These are phyloP conservation scores for Crucibulum laeve DNA, from an alignment of 768 basidiomycete genomes.

Conservation along the genomic window DNA sequence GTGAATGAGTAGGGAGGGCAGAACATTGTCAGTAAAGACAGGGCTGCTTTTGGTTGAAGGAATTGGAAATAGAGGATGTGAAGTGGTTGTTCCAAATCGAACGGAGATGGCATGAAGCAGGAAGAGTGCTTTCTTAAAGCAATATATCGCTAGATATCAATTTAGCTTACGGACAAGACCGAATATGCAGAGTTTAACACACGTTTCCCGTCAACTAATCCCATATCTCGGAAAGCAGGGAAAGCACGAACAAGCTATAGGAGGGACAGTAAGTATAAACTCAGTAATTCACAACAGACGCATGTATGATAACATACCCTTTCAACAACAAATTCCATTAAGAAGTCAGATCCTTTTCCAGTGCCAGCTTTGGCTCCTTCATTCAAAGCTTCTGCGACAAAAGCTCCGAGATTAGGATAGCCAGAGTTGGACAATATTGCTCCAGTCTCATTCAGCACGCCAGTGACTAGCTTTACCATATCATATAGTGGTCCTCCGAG, in stretches of 20 bases:
- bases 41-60: slow-evolving; percentile 58
- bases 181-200: slow-evolving; percentile 14
- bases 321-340: slow-evolving; percentile 58
- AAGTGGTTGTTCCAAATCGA: slow-evolving; percentile 56
- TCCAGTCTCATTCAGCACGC: slow-evolving; percentile 71
- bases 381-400: slow-evolving; percentile 67
- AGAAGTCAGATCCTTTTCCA: slow-evolving; percentile 22
- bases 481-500: slow-evolving; percentile 72
- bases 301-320: slow-evolving; percentile 36
- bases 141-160: slow-evolving; percentile 59
- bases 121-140: slow-evolving; percentile 89
- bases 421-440: slow-evolving; percentile 52
- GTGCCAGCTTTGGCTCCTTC: slow-evolving; percentile 35
- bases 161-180: neutral
- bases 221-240: slow-evolving; percentile 82
- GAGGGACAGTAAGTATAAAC: slow-evolving; percentile 10
- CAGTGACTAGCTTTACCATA: slow-evolving; percentile 62
- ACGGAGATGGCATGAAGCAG: slow-evolving; percentile 65
- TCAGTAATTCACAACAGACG: slow-evolving; percentile 1
- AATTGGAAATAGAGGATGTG: slow-evolving; percentile 56
- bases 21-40: slow-evolving; percentile 76
- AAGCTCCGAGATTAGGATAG: slow-evolving; percentile 67
- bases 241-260: slow-evolving; percentile 70
- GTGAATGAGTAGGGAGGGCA: slow-evolving; percentile 79
- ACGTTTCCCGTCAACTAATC: slow-evolving; percentile 61